A percentile compares a stretch with the other conserved stretches of the same genome.
Evolutionary conservation across 768 basidiomycete species (phyloP).

Genomic region (Boletus rubescentipes): DNA sequence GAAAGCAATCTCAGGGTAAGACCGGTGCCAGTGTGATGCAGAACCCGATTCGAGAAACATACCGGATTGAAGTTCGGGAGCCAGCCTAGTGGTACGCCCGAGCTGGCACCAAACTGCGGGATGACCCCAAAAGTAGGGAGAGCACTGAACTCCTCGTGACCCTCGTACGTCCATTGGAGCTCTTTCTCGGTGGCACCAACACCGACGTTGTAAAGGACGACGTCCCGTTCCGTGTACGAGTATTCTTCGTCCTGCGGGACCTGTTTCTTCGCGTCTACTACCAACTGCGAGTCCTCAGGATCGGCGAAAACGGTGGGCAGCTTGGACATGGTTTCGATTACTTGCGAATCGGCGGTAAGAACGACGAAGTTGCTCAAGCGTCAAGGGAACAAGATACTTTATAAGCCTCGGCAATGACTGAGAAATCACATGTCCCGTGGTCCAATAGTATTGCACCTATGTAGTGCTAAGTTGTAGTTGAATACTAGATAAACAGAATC

Average conservation of each 20-base stretch:
- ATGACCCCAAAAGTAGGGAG: constrained; percentile 95
- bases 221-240: constrained; percentile 83
- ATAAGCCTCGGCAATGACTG: no score
- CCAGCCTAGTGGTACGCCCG: constrained; percentile 73
- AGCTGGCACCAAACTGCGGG: constrained; percentile 80
- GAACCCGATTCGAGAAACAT: constrained; percentile 26
- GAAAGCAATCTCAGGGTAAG: neutral
- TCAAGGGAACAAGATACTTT: no score
- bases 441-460: no score
- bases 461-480: no score
- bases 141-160: constrained; percentile 79
- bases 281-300: constrained; percentile 78
- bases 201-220: constrained; percentile 94
- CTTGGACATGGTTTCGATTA: constrained; percentile 28
- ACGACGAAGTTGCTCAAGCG: neutral
- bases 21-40: neutral
- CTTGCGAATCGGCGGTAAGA: neutral
- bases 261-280: constrained; percentile 76
- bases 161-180: constrained; percentile 89
- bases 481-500: no score
- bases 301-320: constrained; percentile 62
- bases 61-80: constrained; percentile 95
- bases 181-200: constrained; percentile 93
- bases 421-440: neutral
- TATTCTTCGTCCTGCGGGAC: constrained; percentile 56